phyloP scores from a whole-genome alignment of 768 basidiomycete genomes.

The Cytidiella melzeri region DNA sequence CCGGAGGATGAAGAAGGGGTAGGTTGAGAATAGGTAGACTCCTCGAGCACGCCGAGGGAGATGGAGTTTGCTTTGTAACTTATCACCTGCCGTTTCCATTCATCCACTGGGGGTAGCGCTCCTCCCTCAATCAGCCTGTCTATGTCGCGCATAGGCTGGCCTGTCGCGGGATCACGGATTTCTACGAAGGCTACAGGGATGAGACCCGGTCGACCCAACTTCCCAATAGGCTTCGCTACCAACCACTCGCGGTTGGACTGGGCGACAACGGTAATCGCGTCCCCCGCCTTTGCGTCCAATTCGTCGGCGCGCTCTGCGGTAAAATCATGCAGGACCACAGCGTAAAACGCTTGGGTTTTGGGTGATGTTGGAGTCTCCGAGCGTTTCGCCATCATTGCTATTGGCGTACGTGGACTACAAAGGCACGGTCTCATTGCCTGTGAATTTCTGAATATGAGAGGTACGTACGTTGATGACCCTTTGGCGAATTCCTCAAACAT shows the following conservation, averaged over 20 bases:
- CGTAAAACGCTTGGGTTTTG: conserved; percentile 75
- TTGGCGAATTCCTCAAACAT: conserved; percentile 92
- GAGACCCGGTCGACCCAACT: conserved; percentile 90
- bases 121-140: conserved; percentile 78
- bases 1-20: conserved; percentile 16
- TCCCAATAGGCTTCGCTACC: conserved; percentile 96
- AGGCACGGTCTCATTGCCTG: not conserved
- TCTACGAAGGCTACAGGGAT: conserved; percentile 98
- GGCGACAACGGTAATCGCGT: conserved; percentile 93
- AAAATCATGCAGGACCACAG: conserved; percentile 94
- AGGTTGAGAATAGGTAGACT: conserved; percentile 41
- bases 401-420: conserved; percentile 13
- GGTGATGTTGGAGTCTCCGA: conserved; percentile 29
- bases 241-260: conserved; percentile 99
- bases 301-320: conserved; percentile 94
- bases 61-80: conserved; percentile 96
- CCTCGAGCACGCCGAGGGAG: conserved; percentile 86
- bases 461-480: conserved; percentile 11
- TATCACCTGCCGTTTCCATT: conserved; percentile 95
- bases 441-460: not conserved
- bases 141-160: conserved; percentile 69
- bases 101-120: conserved; percentile 92
- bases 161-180: conserved; percentile 88
- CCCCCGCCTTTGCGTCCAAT: conserved; percentile 89
- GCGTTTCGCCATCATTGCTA: conserved; percentile 13